Evolutionary conservation across 2,329 filamentous ascomycete species (phyloP), one percentile per base, ranked within the genome.

Genomic region (Orbilia javanica): DNA sequence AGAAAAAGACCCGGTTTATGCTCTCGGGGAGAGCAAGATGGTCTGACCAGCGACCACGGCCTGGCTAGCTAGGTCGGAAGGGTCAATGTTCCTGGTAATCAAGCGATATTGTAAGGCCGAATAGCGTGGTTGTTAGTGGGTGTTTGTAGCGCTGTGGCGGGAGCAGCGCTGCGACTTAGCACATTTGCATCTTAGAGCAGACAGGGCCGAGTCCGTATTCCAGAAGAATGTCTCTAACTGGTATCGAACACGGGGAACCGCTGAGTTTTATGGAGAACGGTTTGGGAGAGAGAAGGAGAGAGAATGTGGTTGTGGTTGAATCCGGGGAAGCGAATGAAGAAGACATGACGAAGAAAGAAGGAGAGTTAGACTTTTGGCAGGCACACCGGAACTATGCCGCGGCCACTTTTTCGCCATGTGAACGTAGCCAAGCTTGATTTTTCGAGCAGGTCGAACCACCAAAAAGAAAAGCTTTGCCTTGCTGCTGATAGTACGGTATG

Each of bases 351-450:
- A 68, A 77, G 66, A 27, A 55, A 68, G 74, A 66, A 78, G 67
- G 62, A 78, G 60, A 63, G n/a, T 57, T 34, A 57, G 29, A 29
- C 25, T 64, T 65, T 39, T 65, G 57, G 73, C 50, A 34, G 66
- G 60, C 50, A 70, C 62, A 39, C 70, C 63, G 71, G 71, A 65
- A 77, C 72, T 68, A 72, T 72, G 74, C 74, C 74, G 74, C 74
- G 74, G 74, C 63, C 67, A 72, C 67, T 78, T 78, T 78, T 72
- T 50, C 50, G 62, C 74, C 74, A 78, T 78, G 74, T 78, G 74
- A 78, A 78, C 66, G 27, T 39, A 42, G 67, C 53, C 67, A 68
- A 78, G 67, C 57, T 36, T 20, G 62, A 29, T 48, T 50, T 72
- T 78, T 78, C 42, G 20, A 72, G 70, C 74, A 78, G 74, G 66